Base-by-base conservation (phyloP, 768 basidiomycete species). In the Polyporus arcularius region DNA sequence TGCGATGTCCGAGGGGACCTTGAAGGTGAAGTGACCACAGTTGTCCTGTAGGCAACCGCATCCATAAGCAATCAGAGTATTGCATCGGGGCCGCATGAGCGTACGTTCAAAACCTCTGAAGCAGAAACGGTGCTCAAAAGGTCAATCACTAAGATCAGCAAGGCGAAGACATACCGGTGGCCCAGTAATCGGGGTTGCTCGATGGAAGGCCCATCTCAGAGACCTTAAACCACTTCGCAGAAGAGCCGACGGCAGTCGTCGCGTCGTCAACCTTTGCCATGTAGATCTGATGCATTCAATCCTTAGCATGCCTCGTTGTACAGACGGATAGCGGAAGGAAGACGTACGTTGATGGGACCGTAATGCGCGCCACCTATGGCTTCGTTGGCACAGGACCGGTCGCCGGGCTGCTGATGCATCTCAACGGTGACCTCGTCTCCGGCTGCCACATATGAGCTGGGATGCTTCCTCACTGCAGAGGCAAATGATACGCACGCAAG, bases 21-120 rank as follows among this genome's bases (percentile, higher is more conserved):
- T 81, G 76, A 83, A 80, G 3, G 78, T 80, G 65, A 73, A 82
- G 67, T 82, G 80, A n/a, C 81, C 82, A 57, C 81, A 83, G 70
- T 83, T 82, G 55, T 81, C 76, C 76, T 79, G 28, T 12, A 30
- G 16, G 21, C 21, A 26, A 26, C 21, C 21, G 21, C 21, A 26
- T 26, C 21, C 21, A 26, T n/a, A n/a, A n/a, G n/a, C n/a, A n/a
- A n/a, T n/a, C n/a, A n/a, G n/a, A n/a, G n/a, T n/a, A n/a, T n/a
- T n/a, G n/a, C n/a, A n/a, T n/a, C n/a, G n/a, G n/a, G n/a, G n/a
- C n/a, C n/a, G n/a, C n/a, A n/a, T n/a, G n/a, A n/a, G n/a, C n/a
- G n/a, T n/a, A n/a, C 71, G 63, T 77, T 76, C 40, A 78, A 64
- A 40, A 76, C 73, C 65, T 74, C 73, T 68, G 51, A n/a, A 40